These are phyloP conservation scores for Phialemonium atrogriseum DNA, from an alignment of 2,329 filamentous ascomycete species.

Conservation along the genomic window DNA sequence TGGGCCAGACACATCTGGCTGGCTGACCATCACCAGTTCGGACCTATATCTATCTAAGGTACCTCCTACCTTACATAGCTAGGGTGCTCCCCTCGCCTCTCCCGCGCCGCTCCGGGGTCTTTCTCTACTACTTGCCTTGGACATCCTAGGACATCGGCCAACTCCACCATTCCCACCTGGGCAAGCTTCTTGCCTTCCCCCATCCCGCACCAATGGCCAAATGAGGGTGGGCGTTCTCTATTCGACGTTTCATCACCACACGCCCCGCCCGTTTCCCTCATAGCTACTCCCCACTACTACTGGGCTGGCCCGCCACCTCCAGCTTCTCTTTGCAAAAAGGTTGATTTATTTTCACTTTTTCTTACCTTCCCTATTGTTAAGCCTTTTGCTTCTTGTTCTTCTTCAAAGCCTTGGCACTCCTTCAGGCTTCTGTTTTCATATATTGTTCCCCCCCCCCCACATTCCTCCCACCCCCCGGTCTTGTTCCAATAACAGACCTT, in stretches of 20 bases:
- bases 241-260: constrained; percentile 31
- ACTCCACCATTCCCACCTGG: too few species aligned
- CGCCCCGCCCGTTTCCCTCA: constrained; percentile 29
- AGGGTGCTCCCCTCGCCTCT: constrained; percentile 15
- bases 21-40: too few species aligned
- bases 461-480: constrained; percentile 3
- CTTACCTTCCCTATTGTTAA: constrained; percentile 8
- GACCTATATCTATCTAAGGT: too few species aligned
- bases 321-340: constrained; percentile 30
- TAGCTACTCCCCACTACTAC: constrained; percentile 28
- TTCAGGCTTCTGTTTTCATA: constrained; percentile 5
- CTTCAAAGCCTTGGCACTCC: constrained; percentile 2
- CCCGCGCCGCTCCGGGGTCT: constrained; percentile 14
- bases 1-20: too few species aligned
- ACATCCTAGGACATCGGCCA: too few species aligned
- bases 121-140: constrained; percentile 9
- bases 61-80: constrained; percentile 8
- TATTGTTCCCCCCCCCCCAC: too few species aligned
- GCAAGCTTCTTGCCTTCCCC: neutral
- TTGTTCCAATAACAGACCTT: neutral
- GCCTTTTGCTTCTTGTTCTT: constrained; percentile 10
- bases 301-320: constrained; percentile 39
- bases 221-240: constrained; percentile 35
- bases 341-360: constrained; percentile 18
- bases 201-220: constrained; percentile 28